Evolutionary conservation across 306 rosid species (phyloP), one percentile per base, ranked within the genome.

Genomic region (Vigna unguiculata): DNA sequence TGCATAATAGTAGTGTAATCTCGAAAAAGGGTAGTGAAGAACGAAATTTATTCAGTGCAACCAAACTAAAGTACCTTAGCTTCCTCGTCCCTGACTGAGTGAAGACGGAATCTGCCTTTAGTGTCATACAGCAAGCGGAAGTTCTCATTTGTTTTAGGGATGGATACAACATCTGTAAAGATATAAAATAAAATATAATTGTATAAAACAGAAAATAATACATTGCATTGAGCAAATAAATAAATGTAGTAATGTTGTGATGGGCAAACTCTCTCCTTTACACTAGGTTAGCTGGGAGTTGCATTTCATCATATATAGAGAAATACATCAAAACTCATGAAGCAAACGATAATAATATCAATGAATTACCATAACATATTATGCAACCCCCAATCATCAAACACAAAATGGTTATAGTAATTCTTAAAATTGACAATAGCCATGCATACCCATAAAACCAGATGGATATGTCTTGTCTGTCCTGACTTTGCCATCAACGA

Each of bases 401-500:
- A 41, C 46, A 41, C 46, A 1, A 38, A 5, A 32, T n/a, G n/a
- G n/a, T n/a, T n/a, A n/a, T n/a, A 34, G 19, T 17, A 69, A 28
- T 48, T 13, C 22, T 16, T 10, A 6, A 17, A 69, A 30, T 49
- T 48, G 10, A 24, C 22, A 69, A 48, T 25, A 17, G 1, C 32
- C 17, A 47, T 14, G 16, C 73, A 69, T 69, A 69, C 74, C 74
- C 74, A 69, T 69, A 59, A 69, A 69, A 69, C 74, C 74, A 25
- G 74, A 8, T 16, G 67, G 67, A 60, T 60, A 60, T 12, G 67
- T 60, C 22, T 60, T 60, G 45, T 62, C 69, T 0, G 69, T 62
- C 69, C 69, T 62, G 69, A 62, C 69, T 62, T 62, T 62, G 25
- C 47, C 47, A 9, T 62, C 48, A 34, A 62, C 69, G 38, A 62